Base-by-base conservation (phyloP, 371 early-diverging fungal genomes). In the Mortierella sp. region DNA sequence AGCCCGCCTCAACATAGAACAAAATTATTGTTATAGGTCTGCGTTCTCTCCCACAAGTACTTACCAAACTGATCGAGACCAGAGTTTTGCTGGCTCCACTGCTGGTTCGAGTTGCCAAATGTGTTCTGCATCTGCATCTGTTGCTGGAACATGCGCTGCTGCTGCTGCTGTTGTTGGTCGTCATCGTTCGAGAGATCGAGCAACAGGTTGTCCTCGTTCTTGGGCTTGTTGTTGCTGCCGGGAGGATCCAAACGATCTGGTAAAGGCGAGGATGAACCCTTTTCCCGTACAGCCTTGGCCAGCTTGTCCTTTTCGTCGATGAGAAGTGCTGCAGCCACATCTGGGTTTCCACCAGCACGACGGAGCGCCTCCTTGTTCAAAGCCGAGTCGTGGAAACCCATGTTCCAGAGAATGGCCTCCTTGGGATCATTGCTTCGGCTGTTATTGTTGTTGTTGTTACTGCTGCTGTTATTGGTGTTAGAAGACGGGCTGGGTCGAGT, bases 291-390 rank as follows among this genome's bases (percentile, higher is more conserved):
- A 19, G 84, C 84, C 43, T 73, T 78, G 4, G 76, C 73, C 47
- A 83, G 26, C 66, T 83, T 83, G 39, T 83, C 84, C 58, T 81
- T 86, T 29, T 86, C 77, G 66, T 88, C 89, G n/a, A 87, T 84
- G 69, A 91, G 75, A 41, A 91, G 76, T 14, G 84, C 87, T 3
- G 87, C 85, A 8, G 92, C 92, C 24, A 91, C 90, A 22, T 90
- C 89, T 7, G 87, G 70, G 71, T 91, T 91, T 14, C 92, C 92
- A 31, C 90, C 92, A 8, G 90, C 86, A 63, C 92, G 89, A 40
- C 89, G 89, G 40, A 91, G 85, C 8, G 89, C 89, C 45, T 91
- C 90, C 39, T 82, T 80, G 72, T 88, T 89, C 45, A 76, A 43
- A 1, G 78, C 79, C 65, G 79, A 73, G 70, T 91, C 88, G 9